Percentiles rank a stretch among this genome's conserved stretches.
Evolutionary conservation across 768 basidiomycete species (phyloP).

Genomic region (Phylloporus rhodoxanthus): DNA sequence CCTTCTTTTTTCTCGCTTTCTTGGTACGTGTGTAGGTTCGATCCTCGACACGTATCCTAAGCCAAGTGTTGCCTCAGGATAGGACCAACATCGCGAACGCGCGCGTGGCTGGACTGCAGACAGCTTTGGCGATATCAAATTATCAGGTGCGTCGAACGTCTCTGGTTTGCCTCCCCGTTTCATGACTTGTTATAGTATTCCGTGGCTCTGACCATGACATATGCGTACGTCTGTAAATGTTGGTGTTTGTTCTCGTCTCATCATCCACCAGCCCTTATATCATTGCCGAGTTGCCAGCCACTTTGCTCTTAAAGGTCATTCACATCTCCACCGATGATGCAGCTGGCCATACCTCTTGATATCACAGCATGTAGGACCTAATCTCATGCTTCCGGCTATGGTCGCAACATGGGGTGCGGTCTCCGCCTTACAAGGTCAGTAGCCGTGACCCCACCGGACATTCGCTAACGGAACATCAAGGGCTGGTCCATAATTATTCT

Average conservation of each 20-base stretch:
- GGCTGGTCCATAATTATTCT: constrained; percentile 43
- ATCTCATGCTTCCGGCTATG: constrained; percentile 56
- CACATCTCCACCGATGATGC: neutral
- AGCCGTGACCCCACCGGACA: neutral
- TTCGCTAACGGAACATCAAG: constrained; percentile 20
- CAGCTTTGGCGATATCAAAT: constrained; percentile 34
- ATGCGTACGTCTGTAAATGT: constrained; percentile 13
- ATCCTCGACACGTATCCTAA: neutral
- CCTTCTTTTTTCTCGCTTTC: constrained; percentile 45
- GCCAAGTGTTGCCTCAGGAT: constrained; percentile 23
- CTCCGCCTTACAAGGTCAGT: constrained; percentile 50
- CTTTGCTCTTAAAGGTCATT: constrained; percentile 46
- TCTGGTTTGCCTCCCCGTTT: neutral
- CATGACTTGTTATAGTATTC: constrained; percentile 27
- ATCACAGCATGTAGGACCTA: constrained; percentile 40
- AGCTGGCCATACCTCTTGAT: neutral
- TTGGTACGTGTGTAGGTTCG: constrained; percentile 34
- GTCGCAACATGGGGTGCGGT: constrained; percentile 60
- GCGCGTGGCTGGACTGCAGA: constrained; percentile 54
- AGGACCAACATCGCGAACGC: constrained; percentile 53
- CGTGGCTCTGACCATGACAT: constrained; percentile 27
- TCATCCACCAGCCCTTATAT: constrained; percentile 39
- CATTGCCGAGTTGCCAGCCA: constrained; percentile 52
- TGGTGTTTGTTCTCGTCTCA: neutral
- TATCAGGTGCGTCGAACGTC: constrained; percentile 17